Base-by-base conservation (phyloP, 495 filamentous ascomycete genomes). In the Xylaria longipes region DNA sequence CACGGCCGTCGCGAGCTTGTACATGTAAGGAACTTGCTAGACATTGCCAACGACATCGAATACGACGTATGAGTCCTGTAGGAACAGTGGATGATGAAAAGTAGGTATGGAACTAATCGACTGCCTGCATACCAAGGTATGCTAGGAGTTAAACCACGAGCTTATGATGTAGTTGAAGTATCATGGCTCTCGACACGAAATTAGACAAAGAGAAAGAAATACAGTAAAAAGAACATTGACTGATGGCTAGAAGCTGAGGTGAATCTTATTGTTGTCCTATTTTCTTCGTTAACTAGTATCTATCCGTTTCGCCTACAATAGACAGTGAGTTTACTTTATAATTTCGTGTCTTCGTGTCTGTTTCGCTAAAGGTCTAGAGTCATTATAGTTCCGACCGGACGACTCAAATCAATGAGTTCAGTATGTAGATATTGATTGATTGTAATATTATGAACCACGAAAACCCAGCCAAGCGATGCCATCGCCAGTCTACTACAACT, bases 1-100 rank as follows among this genome's bases (percentile, higher is more conserved):
- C 52, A 96, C 94, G 39, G 94, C 94, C 45, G 94, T 94, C 33
- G 94, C 94, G 25, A 93, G 91, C 70, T 78, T 97, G 76, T 97
- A 97, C 74, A 94, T 95, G 89, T 91, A 14, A 56, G 52, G 27
- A 31, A 29, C 25, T 56, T 31, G 5, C 14, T 29, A 4, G 3
- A 9, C 22, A 27, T 7, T n/a, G 0, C 20, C 17, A 20, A 46
- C 20, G 7, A 50, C 12, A 25, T 50, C 46, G 27, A 5, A 56
- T 29, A 31, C 12, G 27, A 56, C 6, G 1, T 7, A 54, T 29
- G 46, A 25, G 50, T 52, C 2, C 8, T 0, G 25, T 56, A 15
- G 22, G 50, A 56, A 29, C 14, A 56, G 52, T 11, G 9, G 25
- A 56, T 54, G 50, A 29, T 12, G 50, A 15, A 9, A 54, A 54